Base-by-base conservation (phyloP, 768 basidiomycete genomes). In the Phlebiopsis flavidoalba region DNA sequence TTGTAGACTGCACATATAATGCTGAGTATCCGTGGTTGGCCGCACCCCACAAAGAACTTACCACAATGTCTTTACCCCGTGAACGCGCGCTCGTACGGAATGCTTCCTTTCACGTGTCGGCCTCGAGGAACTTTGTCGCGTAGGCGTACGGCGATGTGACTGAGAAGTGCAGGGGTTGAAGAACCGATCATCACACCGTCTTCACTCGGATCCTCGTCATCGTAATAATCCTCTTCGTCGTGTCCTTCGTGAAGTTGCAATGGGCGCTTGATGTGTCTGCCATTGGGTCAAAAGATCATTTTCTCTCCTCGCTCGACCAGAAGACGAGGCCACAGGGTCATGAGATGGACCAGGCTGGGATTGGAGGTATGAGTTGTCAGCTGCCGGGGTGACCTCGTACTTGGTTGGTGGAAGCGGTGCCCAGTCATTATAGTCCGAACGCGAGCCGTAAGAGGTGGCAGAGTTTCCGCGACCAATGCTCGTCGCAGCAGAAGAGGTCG, bases 51-150 rank as follows among this genome's bases (percentile, higher is more conserved):
- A 53, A 22, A 59, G 40, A 37, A 80, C 92, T 68, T 75, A 95
- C 91, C 64, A 98, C 93, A 37, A 96, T 86, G 67, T 98, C 94
- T 68, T 91, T 92, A 6, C 96, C n/a, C 96, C 2, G 96, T 98
- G 66, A 98, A 98, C 21, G 92, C 89, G 3, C 85, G 79, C 5
- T 88, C 90, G 71, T 96, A 96, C 2, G 91, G 89, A 46, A 98
- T 91, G 58, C 93, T 91, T 7, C 93, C 93, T 75, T 98, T 97
- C 62, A 93, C 89, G 66, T 97, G 95, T 7, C 83, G 85, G 7
- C 86, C 87, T 58, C 91, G 81, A 3, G 91, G 92, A 2, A 98
- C 92, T 70, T 92, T 90, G 74, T 98, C 95, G 58, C 89, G 82
- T 59, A 98, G 74, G 70, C 91, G 87, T 37, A 95, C 88, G 1